Evolutionary conservation across 768 basidiomycete species (phyloP), one percentile per base, ranked within the genome.

Genomic region (Leccinum uliginosum): DNA sequence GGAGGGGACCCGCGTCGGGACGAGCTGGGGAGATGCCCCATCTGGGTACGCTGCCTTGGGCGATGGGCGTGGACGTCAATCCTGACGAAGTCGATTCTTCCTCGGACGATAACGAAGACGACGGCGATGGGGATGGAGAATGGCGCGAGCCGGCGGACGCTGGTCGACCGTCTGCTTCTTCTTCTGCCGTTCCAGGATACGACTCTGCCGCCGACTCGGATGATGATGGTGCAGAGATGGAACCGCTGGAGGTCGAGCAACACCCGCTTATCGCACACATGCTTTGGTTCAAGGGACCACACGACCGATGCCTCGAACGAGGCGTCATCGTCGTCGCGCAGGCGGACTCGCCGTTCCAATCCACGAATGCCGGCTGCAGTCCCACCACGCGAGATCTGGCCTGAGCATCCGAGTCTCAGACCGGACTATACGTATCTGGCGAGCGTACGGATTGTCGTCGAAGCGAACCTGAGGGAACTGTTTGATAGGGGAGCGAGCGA

Each of bases 381-480:
- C 23, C 67, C 67, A 6, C 58, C 68, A 4, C 35, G 53, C 48
- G 44, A 59, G 34, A 68, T 68, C 44, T 55, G 58, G 11, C 62
- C 68, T 4, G 65, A 70, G 26, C 69, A 78, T 21, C n/a, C n/a
- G n/a, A n/a, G n/a, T n/a, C 66, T 68, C 17, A 59, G 76, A 15
- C 79, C 79, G 0, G 83, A 84, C 61, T 84, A 83, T 66, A 69
- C 71, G 2, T 84, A 74, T 67, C 75, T 84, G 12, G 73, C 80
- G 3, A 78, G 80, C 14, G 81, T 73, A 9, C 76, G 83, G 12
- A 69, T 78, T 23, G 70, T 83, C 10, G 73, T 84, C 15, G 82
- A 84, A 61, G 73, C 75, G 30, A 84, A 83, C 56, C 53, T 84
- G 56, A 72, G 69, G 11, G 80, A 81, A 11, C 51, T 73, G 4